Base-by-base conservation (phyloP, 2,329 filamentous ascomycete species). In the Monosporascus sp. region DNA sequence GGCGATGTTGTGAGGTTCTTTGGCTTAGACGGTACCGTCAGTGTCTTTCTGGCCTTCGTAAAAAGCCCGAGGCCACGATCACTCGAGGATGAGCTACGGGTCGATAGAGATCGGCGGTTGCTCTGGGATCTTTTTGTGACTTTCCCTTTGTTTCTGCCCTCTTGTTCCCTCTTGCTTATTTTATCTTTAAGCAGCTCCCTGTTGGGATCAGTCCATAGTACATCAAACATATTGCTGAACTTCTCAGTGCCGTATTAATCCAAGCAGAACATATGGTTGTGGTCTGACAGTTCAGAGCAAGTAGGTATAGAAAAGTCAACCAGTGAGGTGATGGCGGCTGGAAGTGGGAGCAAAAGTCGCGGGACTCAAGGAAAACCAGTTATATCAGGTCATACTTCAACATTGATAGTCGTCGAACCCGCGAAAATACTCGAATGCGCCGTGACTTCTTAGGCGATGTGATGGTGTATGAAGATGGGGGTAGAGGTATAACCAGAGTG, bases 181-280 rank as follows among this genome's bases (percentile, higher is more conserved):
- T 76, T 73, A 62, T 84, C 76, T 3, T 79, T 78, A 17, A 82
- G 74, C 8, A 75, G 72, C 66, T 84, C 78, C 53, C 73, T 70
- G 49, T 78, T 71, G 22, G 77, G 78, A 53, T 83, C 80, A 4
- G 78, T 79, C 81, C 81, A 84, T 47, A 80, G 69, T 35, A 84
- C 77, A 63, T 83, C 79, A 63, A 81, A 84, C 81, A 84, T 84
- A 45, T 53, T 65, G 31, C 26, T 24, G 17, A 38, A 48, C 18
- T 7, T 11, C n/a, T 51, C 35, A 8, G 11, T 40, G n/a, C 31
- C 11, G 31, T 35, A 35, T 35, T 14, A 35, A 35, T 5, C 31
- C 31, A 35, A 35, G 38, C 5, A n/a, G 38, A 41, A 41, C 18
- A 41, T 9, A 35, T 11, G 31, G 14, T 14, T 11, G 31, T 35